Base-by-base conservation (phyloP, 2,329 filamentous ascomycete genomes). In the Ascochyta lentis region DNA sequence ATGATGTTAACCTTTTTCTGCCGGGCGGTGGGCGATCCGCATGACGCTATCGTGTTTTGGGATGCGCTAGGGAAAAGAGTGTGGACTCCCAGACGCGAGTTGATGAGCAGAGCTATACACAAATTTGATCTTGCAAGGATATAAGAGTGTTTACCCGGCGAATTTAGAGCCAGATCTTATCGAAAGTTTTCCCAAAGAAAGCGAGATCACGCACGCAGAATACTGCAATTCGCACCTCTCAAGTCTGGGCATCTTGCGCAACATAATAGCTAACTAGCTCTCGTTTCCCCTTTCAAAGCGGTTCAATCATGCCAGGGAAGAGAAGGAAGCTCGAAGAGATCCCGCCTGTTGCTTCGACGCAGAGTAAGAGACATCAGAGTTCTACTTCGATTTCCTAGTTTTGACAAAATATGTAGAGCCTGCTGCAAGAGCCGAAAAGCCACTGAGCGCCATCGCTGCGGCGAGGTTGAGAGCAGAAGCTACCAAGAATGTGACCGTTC, bases 361-460 rank as follows among this genome's bases (percentile, higher is more conserved):
- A 42, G 44, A 53, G 67, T 70, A 61, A 58, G 46, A 24, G 10
- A 1, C 15, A 12, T 42, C 15, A 37, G 33, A 24, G 19, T 15
- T 26, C 24, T 38, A 31, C 41, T 29, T 46, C 42, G 31, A 33
- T 42, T 27, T 23, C 22, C 13, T 23, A 16, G n/a, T 51, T 35
- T 43, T 52, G 46, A 57, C 39, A 34, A 16, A 24, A 15, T 35
- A 26, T 45, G 38, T 45, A 69, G 62, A 51, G 29, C 26, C 45
- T 35, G 16, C 41, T 41, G 33, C 54, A n/a, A 33, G 44, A 26
- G 49, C 54, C 35, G 55, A 16, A 24, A 70, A 64, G 46, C 69
- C 68, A 31, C 58, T 73, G 22, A 75, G 70, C 54, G 72, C 72
- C 23, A 69, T 73, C 39, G 70, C 72, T 26, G 71, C 72, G 49